Evolutionary conservation across 2,329 filamentous ascomycete species (phyloP), one percentile per base, ranked within the genome.

Genomic region (Aspergillus amoenus): DNA sequence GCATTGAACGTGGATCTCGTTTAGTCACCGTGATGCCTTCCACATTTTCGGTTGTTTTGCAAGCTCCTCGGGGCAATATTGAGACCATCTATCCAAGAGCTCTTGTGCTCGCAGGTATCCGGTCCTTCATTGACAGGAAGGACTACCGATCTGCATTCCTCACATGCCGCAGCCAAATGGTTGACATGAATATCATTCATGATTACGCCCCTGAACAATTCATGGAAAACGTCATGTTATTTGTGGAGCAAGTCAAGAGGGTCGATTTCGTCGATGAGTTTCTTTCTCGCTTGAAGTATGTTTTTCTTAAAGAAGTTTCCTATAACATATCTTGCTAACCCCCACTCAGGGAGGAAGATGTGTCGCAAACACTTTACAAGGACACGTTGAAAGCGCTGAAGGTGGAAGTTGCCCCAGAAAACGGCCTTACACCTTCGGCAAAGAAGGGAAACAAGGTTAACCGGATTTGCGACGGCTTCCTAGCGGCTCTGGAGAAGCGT

Each of bases 171-270:
- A 93, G 88, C 21, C 95, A 99, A 71, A 86, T 95, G 64, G 94
- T 99, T 1, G 94, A 99, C 69, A 93, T 97, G 89, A 99, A 99
- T 69, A 93, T 99, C 60, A 79, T 99, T 2, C 93, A 96, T 68
- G 94, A 99, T 69, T 91, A 97, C 74, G 86, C 87, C n/a, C 91
- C 93, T 0, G 82, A 87, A 39, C 90, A 95, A 64, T 97, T 99
- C 70, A 82, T 97, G 71, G 78, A 82, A 4, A 90, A 87, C 62
- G 84, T 96, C 11, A 80, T 82, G 0, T 74, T 90, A 0, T 96
- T 99, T 68, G 80, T 97, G 32, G 86, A 91, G 17, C 93, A 99
- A 71, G 81, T 99, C 41, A 86, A 88, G 65, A 92, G 90, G 61
- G 81, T 89, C 12, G 84, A 92, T 39, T 89, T 91, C 62, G 88